Evolutionary conservation across 177 flowering plant species (phyloP), one percentile per base, ranked within the genome.

Genomic region (Vitis hybrid): DNA sequence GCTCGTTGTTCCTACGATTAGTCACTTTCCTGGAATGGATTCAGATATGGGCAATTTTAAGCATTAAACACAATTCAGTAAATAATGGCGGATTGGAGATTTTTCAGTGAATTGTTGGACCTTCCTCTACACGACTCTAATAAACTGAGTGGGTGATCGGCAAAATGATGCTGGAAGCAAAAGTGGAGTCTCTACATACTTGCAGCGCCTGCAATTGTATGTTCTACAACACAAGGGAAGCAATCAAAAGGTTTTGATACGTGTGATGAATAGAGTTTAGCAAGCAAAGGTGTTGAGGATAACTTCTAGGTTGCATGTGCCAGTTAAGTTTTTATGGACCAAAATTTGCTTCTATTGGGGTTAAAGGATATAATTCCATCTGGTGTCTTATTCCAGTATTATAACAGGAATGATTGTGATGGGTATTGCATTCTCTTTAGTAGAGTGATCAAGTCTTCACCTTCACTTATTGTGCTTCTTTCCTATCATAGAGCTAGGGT

Each of bases 341-440:
- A 1, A 10, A 5, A 58, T 65, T 75, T 75, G 55, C 75, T 71
- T 67, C 55, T 62, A 62, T 62, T 6, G 2, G 63, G 72, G 60
- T 61, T 70, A 50, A 55, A 62, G 67, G 56, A 51, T 67, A 60
- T 53, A 66, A 52, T 60, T 15, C 1, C 3, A 61, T 15, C 5
- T 29, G 53, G 31, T 69, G 64, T 33, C 39, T 60, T 73, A n/a
- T 51, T 57, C 45, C 45, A 39, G 7, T 39, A 7, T 39, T 39
- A 39, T 39, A 39, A 39, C 4, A 39, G 45, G 45, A 39, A 39
- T 39, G 45, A 39, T 39, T 67, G 14, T 5, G 8, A 18, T 14
- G 70, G 22, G 48, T 60, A 58, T 58, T 20, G 10, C 55, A 10
- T 45, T 48, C 16, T 45, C 33, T 18, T 11, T 57, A 18, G 55